Evolutionary conservation across 352 stramenopile species (phyloP), one percentile per base, ranked within the genome.

Genomic region (Pilasporangium apinafurcum): DNA sequence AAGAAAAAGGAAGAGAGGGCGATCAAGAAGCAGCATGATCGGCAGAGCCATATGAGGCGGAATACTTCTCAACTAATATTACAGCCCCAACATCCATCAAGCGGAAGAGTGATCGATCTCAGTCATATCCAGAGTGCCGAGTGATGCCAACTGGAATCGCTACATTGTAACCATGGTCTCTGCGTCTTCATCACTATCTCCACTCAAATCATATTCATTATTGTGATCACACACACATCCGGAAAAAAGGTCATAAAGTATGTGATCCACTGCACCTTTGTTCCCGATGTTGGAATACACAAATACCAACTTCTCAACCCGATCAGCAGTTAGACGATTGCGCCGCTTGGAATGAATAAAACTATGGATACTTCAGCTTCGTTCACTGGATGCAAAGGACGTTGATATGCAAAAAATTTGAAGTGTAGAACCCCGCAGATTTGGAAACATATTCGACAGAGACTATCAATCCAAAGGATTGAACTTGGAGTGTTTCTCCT

Each of bases 191-290:
- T n/a, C n/a, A n/a, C n/a, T n/a, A n/a, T n/a, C n/a, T n/a, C n/a
- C n/a, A n/a, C n/a, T n/a, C n/a, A n/a, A n/a, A n/a, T n/a, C n/a
- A n/a, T n/a, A n/a, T n/a, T n/a, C n/a, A n/a, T n/a, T n/a, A n/a
- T n/a, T n/a, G n/a, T n/a, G n/a, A n/a, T n/a, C n/a, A n/a, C n/a
- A n/a, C n/a, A n/a, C n/a, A n/a, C n/a, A n/a, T n/a, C n/a, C n/a
- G n/a, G 51, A 38, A 18, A 43, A 59, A 12, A 59, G 37, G 13
- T 59, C 20, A 20, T 50, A 59, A 8, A 59, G 9, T 6, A 55
- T 27, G 22, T 55, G 44, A 32, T 55, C 39, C 8, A 21, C 8
- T 37, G 9, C 32, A 5, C 32, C 13, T 12, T 53, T 59, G 3
- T 35, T 27, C 8, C 28, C 37, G 14, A 60, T 31, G 20, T 60